These are phyloP conservation scores for Carallia pectinifolia DNA, from an alignment of 345 rosid genomes.

Conservation along the genomic window DNA sequence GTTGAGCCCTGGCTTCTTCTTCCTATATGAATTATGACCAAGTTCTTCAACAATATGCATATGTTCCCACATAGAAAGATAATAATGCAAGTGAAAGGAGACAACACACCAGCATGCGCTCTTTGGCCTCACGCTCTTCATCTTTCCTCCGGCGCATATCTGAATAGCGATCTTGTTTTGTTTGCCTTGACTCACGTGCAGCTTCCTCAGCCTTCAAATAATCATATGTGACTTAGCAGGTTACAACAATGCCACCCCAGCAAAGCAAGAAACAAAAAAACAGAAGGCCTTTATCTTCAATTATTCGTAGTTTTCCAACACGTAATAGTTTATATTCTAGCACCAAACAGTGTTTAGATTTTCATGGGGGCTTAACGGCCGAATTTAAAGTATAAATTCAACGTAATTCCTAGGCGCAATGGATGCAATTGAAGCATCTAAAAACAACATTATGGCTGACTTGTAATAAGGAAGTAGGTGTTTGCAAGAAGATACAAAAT, in stretches of 20 bases:
- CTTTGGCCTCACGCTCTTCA: slow-evolving; percentile 83
- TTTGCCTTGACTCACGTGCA: slow-evolving; percentile 67
- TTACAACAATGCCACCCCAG: not conserved
- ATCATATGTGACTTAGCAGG: slow-evolving; percentile 16
- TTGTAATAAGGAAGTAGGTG: not conserved
- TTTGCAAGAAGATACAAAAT: not conserved
- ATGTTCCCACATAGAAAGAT: not conserved
- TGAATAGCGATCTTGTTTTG: slow-evolving; percentile 79
- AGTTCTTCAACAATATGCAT: slow-evolving; percentile 7
- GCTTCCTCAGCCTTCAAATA: slow-evolving; percentile 75
- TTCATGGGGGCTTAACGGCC: not conserved
- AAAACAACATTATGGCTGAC: not conserved
- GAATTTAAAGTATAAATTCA: slow-evolving; percentile 5
- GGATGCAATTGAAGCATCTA: not conserved
- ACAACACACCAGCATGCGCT: slow-evolving; percentile 62
- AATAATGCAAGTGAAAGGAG: slow-evolving; percentile 10
- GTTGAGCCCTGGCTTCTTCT: slow-evolving; percentile 84
- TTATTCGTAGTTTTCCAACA: not conserved
- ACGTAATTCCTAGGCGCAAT: slow-evolving; percentile 5
- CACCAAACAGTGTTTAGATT: not conserved
- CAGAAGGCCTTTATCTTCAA: not conserved
- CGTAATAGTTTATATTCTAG: not conserved
- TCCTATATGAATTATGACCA: slow-evolving; percentile 51
- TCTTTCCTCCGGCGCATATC: slow-evolving; percentile 95
- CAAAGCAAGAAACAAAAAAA: not conserved